A percentile compares a stretch with the other conserved stretches of the same genome.
phyloP scores from a whole-genome alignment of 257 asterid genomes.

The Solanum lignicaule region DNA sequence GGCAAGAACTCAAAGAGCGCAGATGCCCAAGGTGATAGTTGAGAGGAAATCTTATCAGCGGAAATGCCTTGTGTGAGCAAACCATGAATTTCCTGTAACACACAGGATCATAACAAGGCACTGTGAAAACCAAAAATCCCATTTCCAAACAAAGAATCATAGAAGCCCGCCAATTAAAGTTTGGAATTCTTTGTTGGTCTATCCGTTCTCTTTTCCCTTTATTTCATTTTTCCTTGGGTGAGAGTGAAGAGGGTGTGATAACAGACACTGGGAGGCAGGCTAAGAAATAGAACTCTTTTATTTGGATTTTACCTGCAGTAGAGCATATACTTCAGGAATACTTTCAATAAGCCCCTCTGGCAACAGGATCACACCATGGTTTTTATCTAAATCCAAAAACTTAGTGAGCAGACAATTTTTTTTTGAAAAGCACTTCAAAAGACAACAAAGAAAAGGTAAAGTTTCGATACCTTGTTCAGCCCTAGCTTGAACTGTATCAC shows the following conservation, averaged over 20 bases:
- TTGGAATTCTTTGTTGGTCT: neutral
- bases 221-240: neutral
- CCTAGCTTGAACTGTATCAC: conserved; percentile 97
- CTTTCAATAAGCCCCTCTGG: conserved; percentile 99
- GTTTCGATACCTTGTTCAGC: conserved; percentile 58
- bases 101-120: neutral
- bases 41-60: conserved; percentile 66
- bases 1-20: conserved; percentile 90
- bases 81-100: conserved; percentile 74
- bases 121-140: neutral
- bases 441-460: conserved; percentile 1
- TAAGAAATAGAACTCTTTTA: neutral
- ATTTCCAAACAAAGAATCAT: neutral
- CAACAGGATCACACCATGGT: conserved; percentile 87
- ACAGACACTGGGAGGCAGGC: neutral
- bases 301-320: conserved; percentile 52
- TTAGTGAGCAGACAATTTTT: conserved; percentile 6
- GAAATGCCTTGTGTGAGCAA: conserved; percentile 80
- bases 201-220: neutral
- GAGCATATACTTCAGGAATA: conserved; percentile 91
- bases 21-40: conserved; percentile 97
- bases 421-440: neutral
- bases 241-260: neutral
- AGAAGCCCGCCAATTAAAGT: neutral
- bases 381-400: conserved; percentile 47